Percentiles rank a stretch among this genome's conserved stretches.
These are phyloP conservation scores for Wallacemonas sp. DNA, from an alignment of 208 protist species.

Conservation along the genomic window DNA sequence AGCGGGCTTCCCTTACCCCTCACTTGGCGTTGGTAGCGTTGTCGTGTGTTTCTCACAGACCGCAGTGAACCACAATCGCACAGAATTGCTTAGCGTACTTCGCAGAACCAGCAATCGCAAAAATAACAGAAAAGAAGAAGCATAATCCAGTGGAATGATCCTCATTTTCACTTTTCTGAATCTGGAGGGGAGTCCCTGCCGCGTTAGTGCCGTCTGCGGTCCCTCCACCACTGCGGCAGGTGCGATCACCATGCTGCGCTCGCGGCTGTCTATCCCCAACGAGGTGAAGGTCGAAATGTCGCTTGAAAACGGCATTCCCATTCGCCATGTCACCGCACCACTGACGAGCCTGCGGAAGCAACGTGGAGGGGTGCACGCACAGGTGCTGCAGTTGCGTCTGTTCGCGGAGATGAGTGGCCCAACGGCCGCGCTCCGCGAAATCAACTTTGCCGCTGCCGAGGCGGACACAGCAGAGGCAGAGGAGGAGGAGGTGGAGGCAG, in stretches of 20 bases:
- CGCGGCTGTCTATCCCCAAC: constrained; percentile 25
- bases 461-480: constrained; percentile 1
- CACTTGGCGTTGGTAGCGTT: too few species aligned
- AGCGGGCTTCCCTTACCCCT: too few species aligned
- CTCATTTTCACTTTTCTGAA: constrained; percentile 33
- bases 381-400: constrained; percentile 30
- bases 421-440: constrained; percentile 3
- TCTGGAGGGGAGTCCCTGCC: constrained; percentile 7
- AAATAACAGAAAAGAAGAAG: too few species aligned
- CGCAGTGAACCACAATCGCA: too few species aligned
- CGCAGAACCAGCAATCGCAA: too few species aligned
- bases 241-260: constrained; percentile 31
- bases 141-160: too few species aligned
- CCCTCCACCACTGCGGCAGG: constrained; percentile 38
- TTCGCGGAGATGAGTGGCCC: constrained; percentile 24
- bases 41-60: too few species aligned
- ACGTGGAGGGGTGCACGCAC: constrained; percentile 20
- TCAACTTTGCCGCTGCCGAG: constrained; percentile 27
- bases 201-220: constrained; percentile 20
- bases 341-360: constrained; percentile 48
- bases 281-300: constrained; percentile 31
- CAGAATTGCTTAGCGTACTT: too few species aligned
- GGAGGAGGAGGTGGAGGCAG: constrained; percentile 26
- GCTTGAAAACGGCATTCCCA: constrained; percentile 32
- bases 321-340: constrained; percentile 33